These are phyloP conservation scores for Termitomyces sp. DNA, from an alignment of 768 basidiomycete genomes.

Conservation along the genomic window DNA sequence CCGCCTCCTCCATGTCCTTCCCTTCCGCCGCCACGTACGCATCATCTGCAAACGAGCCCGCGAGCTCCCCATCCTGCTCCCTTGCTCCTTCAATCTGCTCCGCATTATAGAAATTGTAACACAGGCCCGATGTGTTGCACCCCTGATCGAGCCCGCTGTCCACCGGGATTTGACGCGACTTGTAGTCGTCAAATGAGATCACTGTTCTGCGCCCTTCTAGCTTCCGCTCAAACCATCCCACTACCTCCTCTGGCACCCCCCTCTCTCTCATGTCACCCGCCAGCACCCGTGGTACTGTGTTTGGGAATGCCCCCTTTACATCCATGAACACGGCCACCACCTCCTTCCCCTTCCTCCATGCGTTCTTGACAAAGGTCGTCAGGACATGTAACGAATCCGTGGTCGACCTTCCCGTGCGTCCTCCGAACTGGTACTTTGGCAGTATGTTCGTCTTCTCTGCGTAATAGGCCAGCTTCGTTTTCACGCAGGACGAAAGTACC, in stretches of 20 bases:
- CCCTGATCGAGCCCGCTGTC: not conserved
- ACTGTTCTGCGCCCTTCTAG: not conserved
- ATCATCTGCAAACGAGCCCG: too few relatives aligned
- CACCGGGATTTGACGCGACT: not conserved
- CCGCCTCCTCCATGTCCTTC: too few relatives aligned
- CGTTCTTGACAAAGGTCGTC: slow-evolving; percentile 28
- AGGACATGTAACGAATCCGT: slow-evolving; percentile 29
- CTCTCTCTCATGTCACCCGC: slow-evolving; percentile 23
- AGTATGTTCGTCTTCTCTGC: slow-evolving; percentile 16
- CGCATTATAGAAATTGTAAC: slow-evolving; percentile 4
- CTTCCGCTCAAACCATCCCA: slow-evolving; percentile 10
- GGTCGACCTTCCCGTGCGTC: slow-evolving; percentile 23
- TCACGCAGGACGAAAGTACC: slow-evolving; percentile 16
- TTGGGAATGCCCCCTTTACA: slow-evolving; percentile 37
- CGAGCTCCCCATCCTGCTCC: too few relatives aligned
- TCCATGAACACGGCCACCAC: slow-evolving; percentile 30
- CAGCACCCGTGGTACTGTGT: slow-evolving; percentile 18
- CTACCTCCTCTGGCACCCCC: slow-evolving; percentile 19
- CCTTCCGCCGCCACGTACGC: too few relatives aligned
- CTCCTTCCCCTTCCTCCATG: slow-evolving; percentile 31
- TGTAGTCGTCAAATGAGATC: slow-evolving; percentile 1
- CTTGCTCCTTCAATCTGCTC: not conserved
- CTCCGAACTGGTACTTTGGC: slow-evolving; percentile 23
- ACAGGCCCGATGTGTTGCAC: slow-evolving; percentile 4
- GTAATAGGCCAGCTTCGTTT: slow-evolving; percentile 14